These are phyloP conservation scores for Chlamydomonas sphaeroides DNA, from an alignment of 139 green algal genomes.

Conservation along the genomic window DNA sequence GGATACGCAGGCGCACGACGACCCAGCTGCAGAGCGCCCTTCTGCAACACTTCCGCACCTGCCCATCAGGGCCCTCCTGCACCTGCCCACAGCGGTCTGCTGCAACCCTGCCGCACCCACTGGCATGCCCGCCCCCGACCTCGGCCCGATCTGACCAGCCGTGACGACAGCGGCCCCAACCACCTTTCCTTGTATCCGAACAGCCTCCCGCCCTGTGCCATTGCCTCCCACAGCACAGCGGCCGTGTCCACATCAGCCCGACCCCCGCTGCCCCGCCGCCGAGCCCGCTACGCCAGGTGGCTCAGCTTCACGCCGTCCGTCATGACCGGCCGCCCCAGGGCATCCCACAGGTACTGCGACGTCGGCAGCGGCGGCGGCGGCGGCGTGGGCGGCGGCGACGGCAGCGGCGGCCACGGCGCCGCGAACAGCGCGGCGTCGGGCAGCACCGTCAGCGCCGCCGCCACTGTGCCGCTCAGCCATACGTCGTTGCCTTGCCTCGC, in stretches of 20 bases:
- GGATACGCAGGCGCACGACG: too few species aligned
- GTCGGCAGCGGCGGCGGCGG: slow-evolving; percentile 56
- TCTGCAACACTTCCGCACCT: too few species aligned
- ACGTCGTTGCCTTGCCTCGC: background rate
- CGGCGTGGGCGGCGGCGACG: slow-evolving; percentile 56
- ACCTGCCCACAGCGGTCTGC: too few species aligned
- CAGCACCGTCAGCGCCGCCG: slow-evolving; percentile 40
- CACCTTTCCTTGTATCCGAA: too few species aligned
- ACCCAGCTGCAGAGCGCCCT: too few species aligned
- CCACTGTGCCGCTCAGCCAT: slow-evolving; percentile 2
- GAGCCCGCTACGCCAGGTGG: background rate
- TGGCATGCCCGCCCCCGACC: too few species aligned
- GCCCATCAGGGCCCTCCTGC: too few species aligned
- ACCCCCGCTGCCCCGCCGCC: background rate
- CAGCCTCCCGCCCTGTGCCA: too few species aligned
- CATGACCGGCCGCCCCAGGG: slow-evolving; percentile 53
- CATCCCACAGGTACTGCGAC: slow-evolving; percentile 59
- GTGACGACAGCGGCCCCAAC: too few species aligned
- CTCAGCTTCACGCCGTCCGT: slow-evolving; percentile 52
- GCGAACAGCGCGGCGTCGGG: slow-evolving; percentile 38
- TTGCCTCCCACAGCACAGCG: background rate
- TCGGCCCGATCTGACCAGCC: too few species aligned
- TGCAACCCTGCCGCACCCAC: too few species aligned
- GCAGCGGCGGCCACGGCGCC: slow-evolving; percentile 44
- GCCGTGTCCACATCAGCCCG: too few species aligned